Percentiles rank a stretch among this genome's conserved stretches.
Conservation (phyloP, 805 yeast species). For the Wickerhamomyces bovis region DNA sequence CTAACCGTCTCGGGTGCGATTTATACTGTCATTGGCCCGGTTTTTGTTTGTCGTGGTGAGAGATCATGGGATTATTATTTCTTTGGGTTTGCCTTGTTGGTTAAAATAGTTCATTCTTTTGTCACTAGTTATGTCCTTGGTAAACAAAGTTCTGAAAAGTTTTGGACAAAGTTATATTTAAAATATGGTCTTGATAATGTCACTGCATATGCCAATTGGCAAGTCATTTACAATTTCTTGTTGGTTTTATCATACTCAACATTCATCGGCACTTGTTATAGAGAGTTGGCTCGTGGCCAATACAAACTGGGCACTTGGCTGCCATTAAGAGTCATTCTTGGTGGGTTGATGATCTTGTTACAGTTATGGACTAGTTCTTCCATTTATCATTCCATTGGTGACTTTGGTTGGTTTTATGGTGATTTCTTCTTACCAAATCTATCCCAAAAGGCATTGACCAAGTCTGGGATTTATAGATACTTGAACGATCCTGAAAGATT, state of each 20-base stretch:
- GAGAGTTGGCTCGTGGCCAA: constrained; percentile 26
- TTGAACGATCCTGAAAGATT: constrained; percentile 79
- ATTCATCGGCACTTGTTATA: constrained; percentile 32
- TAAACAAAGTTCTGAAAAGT: constrained; percentile 53
- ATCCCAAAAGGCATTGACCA: constrained; percentile 47
- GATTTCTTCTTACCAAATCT: constrained; percentile 67
- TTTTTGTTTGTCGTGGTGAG: constrained; percentile 24
- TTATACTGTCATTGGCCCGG: constrained; percentile 37
- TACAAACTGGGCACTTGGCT: constrained; percentile 34
- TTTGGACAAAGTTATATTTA: constrained; percentile 59
- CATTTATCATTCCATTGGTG: constrained; percentile 65
- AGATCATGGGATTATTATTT: constrained; percentile 25
- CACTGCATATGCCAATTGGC: constrained; percentile 70
- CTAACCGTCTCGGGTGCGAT: constrained; percentile 39
- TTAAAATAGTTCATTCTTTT: constrained; percentile 46
- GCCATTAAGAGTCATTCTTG: constrained; percentile 51
- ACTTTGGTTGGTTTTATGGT: constrained; percentile 88
- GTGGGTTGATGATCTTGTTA: constrained; percentile 45
- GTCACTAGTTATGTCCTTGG: constrained; percentile 46
- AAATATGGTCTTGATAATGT: constrained; percentile 58
- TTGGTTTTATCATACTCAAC: constrained; percentile 54
- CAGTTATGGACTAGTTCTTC: constrained; percentile 68
- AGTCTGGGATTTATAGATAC: constrained; percentile 77
- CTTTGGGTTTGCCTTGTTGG: constrained; percentile 30
- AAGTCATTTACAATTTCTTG: constrained; percentile 49